phyloP scores from a whole-genome alignment of 2,329 filamentous ascomycete genomes.

The Microdochium bolleyi region DNA sequence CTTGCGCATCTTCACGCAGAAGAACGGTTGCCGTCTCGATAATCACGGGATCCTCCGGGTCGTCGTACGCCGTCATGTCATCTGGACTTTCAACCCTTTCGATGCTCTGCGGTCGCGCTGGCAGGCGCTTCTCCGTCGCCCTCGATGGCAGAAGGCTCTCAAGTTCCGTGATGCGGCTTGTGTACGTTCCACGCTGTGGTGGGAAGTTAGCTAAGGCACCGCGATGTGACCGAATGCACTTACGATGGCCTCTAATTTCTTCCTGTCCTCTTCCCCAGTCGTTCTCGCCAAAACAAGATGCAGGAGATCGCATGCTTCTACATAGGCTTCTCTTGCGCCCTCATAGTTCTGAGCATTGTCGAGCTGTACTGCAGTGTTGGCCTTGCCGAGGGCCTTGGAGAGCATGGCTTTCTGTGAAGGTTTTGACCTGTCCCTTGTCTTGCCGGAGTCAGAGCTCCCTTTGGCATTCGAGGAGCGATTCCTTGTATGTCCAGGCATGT shows the following conservation, averaged over 20 bases:
- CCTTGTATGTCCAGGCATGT: conserved; percentile 33
- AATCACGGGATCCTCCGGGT: conserved; percentile 32
- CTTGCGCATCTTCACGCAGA: neutral
- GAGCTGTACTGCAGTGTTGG: conserved; percentile 88
- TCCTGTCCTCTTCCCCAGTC: conserved; percentile 75
- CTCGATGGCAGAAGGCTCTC: conserved; percentile 58
- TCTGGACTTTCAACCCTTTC: conserved; percentile 33
- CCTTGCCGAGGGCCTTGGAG: conserved; percentile 89
- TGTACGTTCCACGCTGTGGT: conserved; percentile 75
- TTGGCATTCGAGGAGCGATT: conserved; percentile 36
- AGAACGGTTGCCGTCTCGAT: conserved; percentile 40
- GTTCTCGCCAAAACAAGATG: conserved; percentile 83
- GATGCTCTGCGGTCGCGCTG: conserved; percentile 59
- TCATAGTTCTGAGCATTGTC: conserved; percentile 96
- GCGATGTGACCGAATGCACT: conserved; percentile 27
- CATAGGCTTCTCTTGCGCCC: conserved; percentile 82
- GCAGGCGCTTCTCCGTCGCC: conserved; percentile 65
- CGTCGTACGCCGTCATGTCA: conserved; percentile 28
- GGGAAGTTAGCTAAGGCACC: neutral
- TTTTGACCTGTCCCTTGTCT: conserved; percentile 24
- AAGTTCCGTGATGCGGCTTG: conserved; percentile 80
- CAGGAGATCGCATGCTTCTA: conserved; percentile 81
- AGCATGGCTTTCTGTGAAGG: conserved; percentile 90
- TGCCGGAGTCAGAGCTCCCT: conserved; percentile 33
- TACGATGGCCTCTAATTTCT: conserved; percentile 89